phyloP scores from a whole-genome alignment of 768 basidiomycete genomes.

The Tylopilus felleus region DNA sequence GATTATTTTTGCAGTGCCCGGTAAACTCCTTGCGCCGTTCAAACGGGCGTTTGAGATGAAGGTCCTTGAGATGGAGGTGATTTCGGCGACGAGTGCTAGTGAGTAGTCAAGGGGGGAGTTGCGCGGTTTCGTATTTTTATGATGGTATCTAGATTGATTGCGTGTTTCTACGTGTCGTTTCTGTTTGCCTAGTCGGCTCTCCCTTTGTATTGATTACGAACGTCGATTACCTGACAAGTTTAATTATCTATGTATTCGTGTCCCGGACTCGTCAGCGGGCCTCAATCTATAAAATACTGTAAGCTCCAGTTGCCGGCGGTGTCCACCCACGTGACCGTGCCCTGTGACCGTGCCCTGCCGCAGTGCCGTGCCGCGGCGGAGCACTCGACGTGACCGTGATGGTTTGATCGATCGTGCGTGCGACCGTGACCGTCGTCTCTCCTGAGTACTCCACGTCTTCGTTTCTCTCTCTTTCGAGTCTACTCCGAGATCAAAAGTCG shows the following conservation, averaged over 20 bases:
- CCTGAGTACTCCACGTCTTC: too few species aligned
- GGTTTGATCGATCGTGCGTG: too few species aligned
- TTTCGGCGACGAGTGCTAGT: constrained; percentile 28
- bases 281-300: not conserved
- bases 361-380: too few species aligned
- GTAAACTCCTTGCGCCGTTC: constrained; percentile 36
- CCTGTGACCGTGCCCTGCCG: too few species aligned
- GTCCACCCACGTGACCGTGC: too few species aligned
- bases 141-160: not conserved
- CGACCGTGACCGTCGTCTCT: too few species aligned
- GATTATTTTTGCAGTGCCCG: constrained; percentile 43
- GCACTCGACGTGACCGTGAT: too few species aligned
- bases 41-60: constrained; percentile 39
- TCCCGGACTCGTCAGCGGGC: not conserved
- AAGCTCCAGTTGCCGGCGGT: too few species aligned
- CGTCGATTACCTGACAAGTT: too few species aligned
- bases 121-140: not conserved
- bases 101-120: constrained; percentile 15
- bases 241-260: not conserved
- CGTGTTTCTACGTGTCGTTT: not conserved
- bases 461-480: too few species aligned
- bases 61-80: constrained; percentile 37
- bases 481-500: too few species aligned
- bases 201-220: not conserved
- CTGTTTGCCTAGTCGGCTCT: not conserved